Conservation (phyloP, 495 filamentous ascomycete genomes). For the Trichocladium uniseriatum region DNA sequence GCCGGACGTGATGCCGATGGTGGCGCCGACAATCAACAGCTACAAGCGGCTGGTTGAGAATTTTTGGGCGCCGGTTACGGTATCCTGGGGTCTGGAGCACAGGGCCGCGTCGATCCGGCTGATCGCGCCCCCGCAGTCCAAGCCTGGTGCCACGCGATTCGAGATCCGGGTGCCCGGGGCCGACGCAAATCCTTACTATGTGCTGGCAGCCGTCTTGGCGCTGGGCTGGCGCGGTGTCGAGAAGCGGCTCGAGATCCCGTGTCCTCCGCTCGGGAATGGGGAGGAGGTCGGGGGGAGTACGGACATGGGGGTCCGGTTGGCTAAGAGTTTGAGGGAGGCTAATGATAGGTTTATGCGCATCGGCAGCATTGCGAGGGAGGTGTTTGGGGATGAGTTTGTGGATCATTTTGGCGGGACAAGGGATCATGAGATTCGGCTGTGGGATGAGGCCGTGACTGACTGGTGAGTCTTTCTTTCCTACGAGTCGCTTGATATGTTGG, state of each 20-base stretch:
- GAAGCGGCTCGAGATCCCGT: slow-evolving; percentile 73
- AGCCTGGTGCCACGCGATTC: slow-evolving; percentile 76
- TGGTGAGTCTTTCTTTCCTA: slow-evolving; percentile 48
- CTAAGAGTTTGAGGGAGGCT: slow-evolving; percentile 75
- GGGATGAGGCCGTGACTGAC: slow-evolving; percentile 93
- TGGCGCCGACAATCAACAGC: slow-evolving; percentile 91
- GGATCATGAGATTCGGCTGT: slow-evolving; percentile 80
- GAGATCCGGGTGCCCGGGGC: slow-evolving; percentile 88
- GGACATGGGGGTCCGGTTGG: slow-evolving; percentile 63
- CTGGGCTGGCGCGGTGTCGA: slow-evolving; percentile 84
- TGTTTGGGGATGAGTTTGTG: slow-evolving; percentile 90
- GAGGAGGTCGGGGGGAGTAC: slow-evolving; percentile 61
- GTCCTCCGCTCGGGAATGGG: slow-evolving; percentile 75
- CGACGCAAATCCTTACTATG: slow-evolving; percentile 80
- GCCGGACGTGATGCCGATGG: slow-evolving; percentile 88
- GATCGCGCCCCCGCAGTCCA: slow-evolving; percentile 77
- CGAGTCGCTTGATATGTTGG: neutral
- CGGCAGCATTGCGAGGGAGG: slow-evolving; percentile 78
- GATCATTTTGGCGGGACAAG: slow-evolving; percentile 91
- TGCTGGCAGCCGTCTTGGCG: slow-evolving; percentile 76
- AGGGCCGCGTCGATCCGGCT: slow-evolving; percentile 84
- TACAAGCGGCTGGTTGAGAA: slow-evolving; percentile 98
- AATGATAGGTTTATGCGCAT: slow-evolving; percentile 61
- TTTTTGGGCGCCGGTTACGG: slow-evolving; percentile 96
- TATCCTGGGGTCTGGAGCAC: slow-evolving; percentile 94